Evolutionary conservation across 257 asterid species (phyloP).

Genomic region (Jaltomata sinuosa): DNA sequence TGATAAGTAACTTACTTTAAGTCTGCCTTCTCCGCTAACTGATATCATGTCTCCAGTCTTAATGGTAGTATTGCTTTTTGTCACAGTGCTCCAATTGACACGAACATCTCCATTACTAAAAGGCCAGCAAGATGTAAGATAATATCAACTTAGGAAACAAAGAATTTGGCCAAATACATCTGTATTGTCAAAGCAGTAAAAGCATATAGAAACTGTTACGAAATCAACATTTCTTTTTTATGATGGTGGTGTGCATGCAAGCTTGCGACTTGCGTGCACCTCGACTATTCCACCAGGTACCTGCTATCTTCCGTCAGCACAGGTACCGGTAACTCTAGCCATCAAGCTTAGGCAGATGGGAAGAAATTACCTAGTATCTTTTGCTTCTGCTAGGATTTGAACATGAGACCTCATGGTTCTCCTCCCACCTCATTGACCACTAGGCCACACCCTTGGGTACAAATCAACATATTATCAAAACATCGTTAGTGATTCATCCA

Average conservation of each 20-base stretch:
- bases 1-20: slow-evolving; percentile 36
- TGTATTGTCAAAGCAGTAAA: not conserved
- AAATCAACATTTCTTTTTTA: not conserved
- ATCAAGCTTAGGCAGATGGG: not conserved
- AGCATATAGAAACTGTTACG: not conserved
- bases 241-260: not conserved
- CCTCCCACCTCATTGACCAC: not conserved
- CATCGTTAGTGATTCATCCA: not conserved
- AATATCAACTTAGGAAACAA: not conserved
- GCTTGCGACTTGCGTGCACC: not conserved
- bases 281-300: not conserved
- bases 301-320: not conserved
- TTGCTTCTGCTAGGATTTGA: not conserved
- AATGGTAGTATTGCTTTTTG: slow-evolving; percentile 56
- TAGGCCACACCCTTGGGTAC: not conserved
- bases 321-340: not conserved
- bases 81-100: slow-evolving; percentile 66
- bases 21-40: slow-evolving; percentile 75
- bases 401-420: not conserved
- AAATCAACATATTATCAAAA: not conserved
- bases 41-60: slow-evolving; percentile 69
- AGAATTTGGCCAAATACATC: not conserved
- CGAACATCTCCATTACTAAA: slow-evolving; percentile 84
- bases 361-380: not conserved
- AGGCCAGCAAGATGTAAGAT: not conserved